Base-by-base conservation (phyloP, 768 basidiomycete species). In the Podaxis sp. region DNA sequence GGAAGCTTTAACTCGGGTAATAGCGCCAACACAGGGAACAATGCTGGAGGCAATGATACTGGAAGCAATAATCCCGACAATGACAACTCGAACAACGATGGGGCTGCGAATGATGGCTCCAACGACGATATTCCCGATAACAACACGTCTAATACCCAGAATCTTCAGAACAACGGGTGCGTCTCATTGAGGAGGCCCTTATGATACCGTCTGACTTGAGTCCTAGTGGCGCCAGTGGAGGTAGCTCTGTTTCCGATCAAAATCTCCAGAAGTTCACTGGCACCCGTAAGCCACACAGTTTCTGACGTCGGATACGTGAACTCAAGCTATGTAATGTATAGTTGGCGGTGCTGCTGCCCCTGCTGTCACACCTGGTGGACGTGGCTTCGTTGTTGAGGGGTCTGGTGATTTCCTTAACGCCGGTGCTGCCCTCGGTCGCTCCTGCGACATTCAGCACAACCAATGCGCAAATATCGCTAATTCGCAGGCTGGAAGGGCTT, bases 391-490 rank as follows among this genome's bases (percentile, higher is more conserved):
- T 6, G 83, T 84, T 56, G 72, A 74, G 12, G 75, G 74, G 57
- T 79, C 77, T 51, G 78, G 80, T 44, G 65, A 69, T 46, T 87
- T 86, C 79, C 65, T 83, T 36, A 82, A 84, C 68, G 42, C 74
- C 13, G 71, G 71, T 36, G 81, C 79, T 44, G 85, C 85, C 17
- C 75, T 86, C 36, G 82, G 81, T 22, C 81, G 85, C 33, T 83
- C 83, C 1, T 87, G 86, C 72, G 83, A 84, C 66, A 77, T 83
- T 42, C 84, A 86, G 71, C 79, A 85, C 69, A 86, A 86, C 72
- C 61, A 70, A 38, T 87, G 85, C 65, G 82, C 83, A 40, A 75
- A 85, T 69, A 66, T 76, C 26, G 82, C 82, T 17, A 85, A 85
- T 76, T 78, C 80, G 40, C 75, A 71, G 24, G 69, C 69, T 38